Conservation (phyloP, 1,139 yeast species). For the Debaryomyces sp. region DNA sequence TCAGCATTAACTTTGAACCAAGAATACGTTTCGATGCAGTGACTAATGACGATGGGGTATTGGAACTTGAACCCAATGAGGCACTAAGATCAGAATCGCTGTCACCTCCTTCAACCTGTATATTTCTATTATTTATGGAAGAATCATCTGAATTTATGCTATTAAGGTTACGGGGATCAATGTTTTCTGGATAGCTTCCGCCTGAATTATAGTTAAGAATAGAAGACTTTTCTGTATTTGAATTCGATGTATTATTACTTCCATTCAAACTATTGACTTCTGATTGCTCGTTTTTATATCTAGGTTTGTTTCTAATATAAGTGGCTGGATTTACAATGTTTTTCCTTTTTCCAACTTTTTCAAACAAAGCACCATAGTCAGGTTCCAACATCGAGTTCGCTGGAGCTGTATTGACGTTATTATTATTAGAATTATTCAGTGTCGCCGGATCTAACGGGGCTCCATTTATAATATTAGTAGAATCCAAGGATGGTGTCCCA, state of each 20-base stretch:
- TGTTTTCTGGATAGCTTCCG: conserved; percentile 1
- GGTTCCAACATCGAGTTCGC: conserved; percentile 27
- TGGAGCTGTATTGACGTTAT: background rate
- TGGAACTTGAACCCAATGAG: background rate
- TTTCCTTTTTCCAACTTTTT: conserved; percentile 48
- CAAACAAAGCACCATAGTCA: conserved; percentile 50
- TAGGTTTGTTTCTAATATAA: conserved; percentile 26
- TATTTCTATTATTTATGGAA: background rate
- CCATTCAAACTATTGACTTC: conserved; percentile 7
- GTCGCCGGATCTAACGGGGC: conserved; percentile 13
- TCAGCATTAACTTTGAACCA: conserved; percentile 40
- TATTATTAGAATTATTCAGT: conserved; percentile 17
- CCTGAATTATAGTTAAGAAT: conserved; percentile 11
- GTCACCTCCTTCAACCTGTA: background rate
- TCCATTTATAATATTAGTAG: conserved; percentile 19
- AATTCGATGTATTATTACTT: conserved; percentile 12
- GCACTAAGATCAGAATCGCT: background rate
- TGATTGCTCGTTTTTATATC: conserved; percentile 17
- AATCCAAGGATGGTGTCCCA: conserved; percentile 24
- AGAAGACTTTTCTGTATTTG: conserved; percentile 19
- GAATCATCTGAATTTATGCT: background rate
- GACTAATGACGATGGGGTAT: conserved; percentile 26
- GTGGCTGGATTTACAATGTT: conserved; percentile 28
- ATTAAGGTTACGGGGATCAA: background rate
- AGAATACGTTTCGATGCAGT: conserved; percentile 44